These are phyloP conservation scores for Geotrichum histeridarum DNA, from an alignment of 1,139 yeast species.

Conservation along the genomic window DNA sequence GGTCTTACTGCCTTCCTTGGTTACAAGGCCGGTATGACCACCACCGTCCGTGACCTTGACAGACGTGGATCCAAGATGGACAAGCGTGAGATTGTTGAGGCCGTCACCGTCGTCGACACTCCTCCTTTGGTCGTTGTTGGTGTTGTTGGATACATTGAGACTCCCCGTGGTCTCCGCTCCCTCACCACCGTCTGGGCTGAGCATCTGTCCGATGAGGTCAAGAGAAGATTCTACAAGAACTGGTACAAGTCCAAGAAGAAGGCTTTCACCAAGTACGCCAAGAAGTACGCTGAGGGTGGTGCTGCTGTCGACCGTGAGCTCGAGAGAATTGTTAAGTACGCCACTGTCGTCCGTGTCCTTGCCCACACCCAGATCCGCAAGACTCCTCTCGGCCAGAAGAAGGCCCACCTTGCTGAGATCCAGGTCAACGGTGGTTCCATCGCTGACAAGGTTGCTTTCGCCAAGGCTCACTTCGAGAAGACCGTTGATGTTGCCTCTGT, in stretches of 20 bases:
- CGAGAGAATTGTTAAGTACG: constrained; percentile 98
- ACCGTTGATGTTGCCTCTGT: constrained; percentile 93
- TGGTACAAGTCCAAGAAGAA: constrained; percentile 99
- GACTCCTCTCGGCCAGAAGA: constrained; percentile 98
- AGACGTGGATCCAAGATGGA: constrained; percentile 99
- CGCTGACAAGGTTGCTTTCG: constrained; percentile 98
- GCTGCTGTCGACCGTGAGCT: constrained; percentile 89
- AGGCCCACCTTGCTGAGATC: constrained; percentile 99
- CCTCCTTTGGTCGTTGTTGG: constrained; percentile 99
- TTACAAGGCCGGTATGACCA: constrained; percentile 99
- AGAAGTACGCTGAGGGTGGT: constrained; percentile 91
- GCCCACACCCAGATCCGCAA: constrained; percentile 99
- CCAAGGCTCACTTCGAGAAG: constrained; percentile 98
- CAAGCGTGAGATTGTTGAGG: constrained; percentile 99
- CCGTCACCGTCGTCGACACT: constrained; percentile 98
- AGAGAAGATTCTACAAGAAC: constrained; percentile 99
- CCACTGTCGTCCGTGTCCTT: constrained; percentile 96
- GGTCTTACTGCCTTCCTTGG: constrained; percentile 99
- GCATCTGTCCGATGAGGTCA: constrained; percentile 96
- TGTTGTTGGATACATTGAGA: constrained; percentile 99
- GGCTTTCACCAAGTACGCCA: constrained; percentile 99
- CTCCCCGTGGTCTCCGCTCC: constrained; percentile 99
- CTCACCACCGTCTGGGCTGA: constrained; percentile 99
- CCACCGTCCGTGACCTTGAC: constrained; percentile 99
- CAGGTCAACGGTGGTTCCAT: constrained; percentile 99